These are phyloP conservation scores for Dryadomyces sulphureus DNA, from an alignment of 2,329 filamentous ascomycete species.

Conservation along the genomic window DNA sequence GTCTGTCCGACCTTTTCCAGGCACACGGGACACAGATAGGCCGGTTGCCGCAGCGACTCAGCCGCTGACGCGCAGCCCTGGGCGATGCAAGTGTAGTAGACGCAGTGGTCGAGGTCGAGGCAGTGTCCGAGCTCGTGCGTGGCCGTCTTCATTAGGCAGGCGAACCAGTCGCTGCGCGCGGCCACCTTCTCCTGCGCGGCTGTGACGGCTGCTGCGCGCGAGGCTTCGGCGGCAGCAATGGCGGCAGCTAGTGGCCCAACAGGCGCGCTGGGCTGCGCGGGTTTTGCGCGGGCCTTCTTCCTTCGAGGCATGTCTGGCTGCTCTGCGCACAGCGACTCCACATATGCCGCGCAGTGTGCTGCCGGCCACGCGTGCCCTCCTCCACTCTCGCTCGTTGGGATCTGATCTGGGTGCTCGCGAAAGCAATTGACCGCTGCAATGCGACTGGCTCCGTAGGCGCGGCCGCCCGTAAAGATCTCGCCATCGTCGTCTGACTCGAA, in stretches of 20 bases:
- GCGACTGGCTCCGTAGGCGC: conserved; percentile 49
- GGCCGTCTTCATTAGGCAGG: conserved; percentile 39
- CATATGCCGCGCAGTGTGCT: conserved; percentile 41
- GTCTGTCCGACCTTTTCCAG: conserved; percentile 32
- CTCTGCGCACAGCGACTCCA: conserved; percentile 24
- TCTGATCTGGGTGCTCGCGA: conserved; percentile 40
- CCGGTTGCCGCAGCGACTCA: conserved; percentile 47
- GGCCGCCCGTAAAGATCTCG: conserved; percentile 49
- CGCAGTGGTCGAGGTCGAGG: conserved; percentile 50
- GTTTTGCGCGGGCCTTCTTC: background rate
- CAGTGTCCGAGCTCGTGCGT: conserved; percentile 55
- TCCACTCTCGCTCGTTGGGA: conserved; percentile 6
- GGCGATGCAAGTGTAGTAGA: conserved; percentile 51
- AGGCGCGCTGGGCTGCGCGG: too few species aligned
- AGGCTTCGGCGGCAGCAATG: background rate
- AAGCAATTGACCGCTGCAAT: conserved; percentile 47
- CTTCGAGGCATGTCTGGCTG: background rate
- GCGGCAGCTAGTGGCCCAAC: background rate
- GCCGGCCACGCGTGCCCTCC: conserved; percentile 46
- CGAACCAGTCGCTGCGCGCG: conserved; percentile 30
- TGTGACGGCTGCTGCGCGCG: background rate
- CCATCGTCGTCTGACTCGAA: conserved; percentile 42
- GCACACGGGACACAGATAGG: conserved; percentile 47
- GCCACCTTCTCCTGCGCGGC: background rate
- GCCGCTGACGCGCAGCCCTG: conserved; percentile 40